Conservation (phyloP, 257 asterid species). For the Asclepias syriaca region DNA sequence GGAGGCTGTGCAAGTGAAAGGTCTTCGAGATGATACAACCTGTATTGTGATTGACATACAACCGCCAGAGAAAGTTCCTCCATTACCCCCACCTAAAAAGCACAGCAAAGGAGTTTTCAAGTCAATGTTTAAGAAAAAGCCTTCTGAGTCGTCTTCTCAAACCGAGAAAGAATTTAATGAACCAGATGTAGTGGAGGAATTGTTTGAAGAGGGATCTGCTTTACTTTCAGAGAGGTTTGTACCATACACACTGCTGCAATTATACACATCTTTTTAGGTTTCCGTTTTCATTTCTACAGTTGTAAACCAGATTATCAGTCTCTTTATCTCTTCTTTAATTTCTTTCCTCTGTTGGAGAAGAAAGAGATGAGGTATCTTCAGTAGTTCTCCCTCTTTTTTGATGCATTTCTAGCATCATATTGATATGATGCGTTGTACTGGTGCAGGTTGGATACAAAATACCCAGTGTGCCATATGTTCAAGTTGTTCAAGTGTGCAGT, state of each 20-base stretch:
- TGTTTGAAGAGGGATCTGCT: constrained; percentile 95
- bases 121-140: constrained; percentile 72
- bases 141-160: constrained; percentile 55
- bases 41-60: constrained; percentile 86
- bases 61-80: constrained; percentile 63
- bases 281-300: neutral
- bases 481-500: constrained; percentile 92
- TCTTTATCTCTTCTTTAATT: neutral
- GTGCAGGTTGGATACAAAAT: constrained; percentile 75
- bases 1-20: constrained; percentile 85
- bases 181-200: constrained; percentile 75
- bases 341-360: neutral
- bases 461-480: constrained; percentile 91
- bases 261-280: constrained; percentile 2
- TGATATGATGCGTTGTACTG: constrained; percentile 10
- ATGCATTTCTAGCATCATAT: constrained; percentile 3
- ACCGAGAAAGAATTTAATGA: constrained; percentile 52
- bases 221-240: constrained; percentile 80
- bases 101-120: constrained; percentile 73
- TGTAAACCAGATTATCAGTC: neutral
- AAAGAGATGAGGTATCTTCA: neutral
- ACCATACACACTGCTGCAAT: neutral
- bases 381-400: neutral
- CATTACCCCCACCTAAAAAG: constrained; percentile 60
- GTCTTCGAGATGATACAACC: constrained; percentile 97